Percentiles rank a stretch among this genome's conserved stretches.
Conservation (phyloP, 805 yeast genomes). For the Saturnispora sekii region DNA sequence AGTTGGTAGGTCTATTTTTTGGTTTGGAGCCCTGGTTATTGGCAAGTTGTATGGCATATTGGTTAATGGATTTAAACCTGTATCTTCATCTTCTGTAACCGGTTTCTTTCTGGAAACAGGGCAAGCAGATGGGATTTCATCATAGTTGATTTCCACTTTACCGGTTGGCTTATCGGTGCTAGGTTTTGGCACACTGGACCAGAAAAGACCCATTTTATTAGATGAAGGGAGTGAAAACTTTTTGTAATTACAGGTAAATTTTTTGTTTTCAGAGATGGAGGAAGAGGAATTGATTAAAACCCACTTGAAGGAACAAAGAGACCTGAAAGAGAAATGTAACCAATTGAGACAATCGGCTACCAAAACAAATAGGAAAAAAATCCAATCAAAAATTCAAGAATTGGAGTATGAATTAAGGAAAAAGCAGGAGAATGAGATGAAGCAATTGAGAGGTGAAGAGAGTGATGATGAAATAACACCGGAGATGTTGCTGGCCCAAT, state of each 20-base stretch:
- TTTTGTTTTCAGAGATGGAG: not conserved
- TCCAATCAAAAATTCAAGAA: constrained; percentile 46
- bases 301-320: constrained; percentile 62
- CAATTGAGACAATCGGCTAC: constrained; percentile 77
- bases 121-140: constrained; percentile 3
- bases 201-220: constrained; percentile 68
- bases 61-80: constrained; percentile 66
- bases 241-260: not conserved
- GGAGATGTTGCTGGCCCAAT: constrained; percentile 52
- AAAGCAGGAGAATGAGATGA: constrained; percentile 47
- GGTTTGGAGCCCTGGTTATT: constrained; percentile 66
- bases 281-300: constrained; percentile 43
- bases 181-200: constrained; percentile 40
- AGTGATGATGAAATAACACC: constrained; percentile 51
- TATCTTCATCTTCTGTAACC: constrained; percentile 15
- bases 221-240: not conserved
- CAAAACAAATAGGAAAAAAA: constrained; percentile 65
- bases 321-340: constrained; percentile 56
- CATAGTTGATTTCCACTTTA: too few relatives aligned
- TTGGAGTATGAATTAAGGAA: constrained; percentile 46
- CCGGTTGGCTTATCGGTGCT: not conserved
- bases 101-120: constrained; percentile 2
- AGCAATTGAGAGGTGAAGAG: constrained; percentile 21
- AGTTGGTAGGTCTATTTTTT: constrained; percentile 66
- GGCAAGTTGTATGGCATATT: constrained; percentile 78